Percentiles rank a stretch among this genome's conserved stretches.
phyloP scores from a whole-genome alignment of 352 stramenopile genomes.

The Thalassiosira livingstoniorum region DNA sequence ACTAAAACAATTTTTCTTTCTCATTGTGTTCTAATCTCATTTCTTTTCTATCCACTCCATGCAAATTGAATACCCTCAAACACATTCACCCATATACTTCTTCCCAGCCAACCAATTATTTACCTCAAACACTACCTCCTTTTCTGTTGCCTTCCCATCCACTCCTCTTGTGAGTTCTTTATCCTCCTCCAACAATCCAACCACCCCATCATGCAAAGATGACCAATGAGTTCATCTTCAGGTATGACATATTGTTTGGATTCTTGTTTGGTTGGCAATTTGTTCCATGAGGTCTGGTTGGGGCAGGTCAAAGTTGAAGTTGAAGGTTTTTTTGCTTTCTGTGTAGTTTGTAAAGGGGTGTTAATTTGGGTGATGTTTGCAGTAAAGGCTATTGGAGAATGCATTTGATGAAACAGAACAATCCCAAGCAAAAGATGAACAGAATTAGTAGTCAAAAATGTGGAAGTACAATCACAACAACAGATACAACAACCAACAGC shows the following conservation, averaged over 20 bases:
- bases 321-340: conserved; percentile 51
- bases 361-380: conserved; percentile 4
- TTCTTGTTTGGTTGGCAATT: conserved; percentile 37
- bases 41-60: no score
- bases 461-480: not conserved
- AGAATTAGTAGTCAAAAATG: not conserved
- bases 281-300: conserved; percentile 16
- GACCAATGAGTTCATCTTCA: conserved; percentile 67
- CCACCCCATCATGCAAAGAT: conserved; percentile 82
- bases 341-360: conserved; percentile 10
- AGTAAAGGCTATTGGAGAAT: not conserved
- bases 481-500: conserved; percentile 4
- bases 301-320: conserved; percentile 59
- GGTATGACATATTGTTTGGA: conserved; percentile 65
- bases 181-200: conserved; percentile 72
- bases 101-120: conserved; percentile 56
- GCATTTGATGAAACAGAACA: not conserved
- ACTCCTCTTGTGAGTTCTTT: conserved; percentile 51
- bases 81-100: not conserved
- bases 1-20: no score
- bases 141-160: conserved; percentile 7
- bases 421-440: not conserved
- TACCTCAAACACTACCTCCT: conserved; percentile 54
- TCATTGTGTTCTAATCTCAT: no score
- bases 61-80: no score